These are phyloP conservation scores for Botrytis galanthina DNA, from an alignment of 2,329 filamentous ascomycete species.

Conservation along the genomic window DNA sequence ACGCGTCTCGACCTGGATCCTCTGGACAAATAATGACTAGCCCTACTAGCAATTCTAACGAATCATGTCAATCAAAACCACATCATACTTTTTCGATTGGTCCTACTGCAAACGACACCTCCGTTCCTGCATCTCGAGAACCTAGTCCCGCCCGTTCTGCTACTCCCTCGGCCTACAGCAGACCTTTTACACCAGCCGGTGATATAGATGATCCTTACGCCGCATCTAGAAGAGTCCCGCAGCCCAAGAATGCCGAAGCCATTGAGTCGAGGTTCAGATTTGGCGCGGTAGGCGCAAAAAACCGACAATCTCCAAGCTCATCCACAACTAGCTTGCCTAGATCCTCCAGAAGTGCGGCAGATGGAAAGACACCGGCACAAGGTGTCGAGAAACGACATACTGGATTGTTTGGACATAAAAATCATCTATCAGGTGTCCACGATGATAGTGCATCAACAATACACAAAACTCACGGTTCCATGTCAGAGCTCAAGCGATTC, in stretches of 20 bases:
- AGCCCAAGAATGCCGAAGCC: constrained; percentile 60
- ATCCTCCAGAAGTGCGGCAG: constrained; percentile 36
- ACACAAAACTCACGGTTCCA: constrained; percentile 68
- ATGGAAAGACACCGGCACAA: constrained; percentile 44
- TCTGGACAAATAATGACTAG: constrained; percentile 34
- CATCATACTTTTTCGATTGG: constrained; percentile 37
- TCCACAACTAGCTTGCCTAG: constrained; percentile 53
- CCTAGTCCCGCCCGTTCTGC: constrained; percentile 62
- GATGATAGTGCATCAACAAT: constrained; percentile 47
- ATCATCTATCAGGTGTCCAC: constrained; percentile 44
- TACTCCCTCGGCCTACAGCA: constrained; percentile 63
- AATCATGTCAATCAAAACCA: constrained; percentile 28
- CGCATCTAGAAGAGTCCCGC: constrained; percentile 73
- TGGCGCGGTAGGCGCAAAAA: constrained; percentile 61
- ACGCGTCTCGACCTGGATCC: constrained; percentile 38
- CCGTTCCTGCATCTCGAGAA: constrained; percentile 58
- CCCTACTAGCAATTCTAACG: constrained; percentile 30
- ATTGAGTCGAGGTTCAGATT: constrained; percentile 86
- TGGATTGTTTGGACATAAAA: constrained; percentile 46
- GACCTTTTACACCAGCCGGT: constrained; percentile 74
- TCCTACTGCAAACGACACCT: constrained; percentile 42
- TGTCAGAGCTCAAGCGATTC: constrained; percentile 95
- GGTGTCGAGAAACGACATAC: constrained; percentile 54
- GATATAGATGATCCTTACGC: constrained; percentile 84
- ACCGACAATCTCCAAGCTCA: constrained; percentile 55